A percentile compares a stretch with the other conserved stretches of the same genome.
These are phyloP conservation scores for Kwoniella shivajii DNA, from an alignment of 1,284 basidiomycete genomes.

Conservation along the genomic window DNA sequence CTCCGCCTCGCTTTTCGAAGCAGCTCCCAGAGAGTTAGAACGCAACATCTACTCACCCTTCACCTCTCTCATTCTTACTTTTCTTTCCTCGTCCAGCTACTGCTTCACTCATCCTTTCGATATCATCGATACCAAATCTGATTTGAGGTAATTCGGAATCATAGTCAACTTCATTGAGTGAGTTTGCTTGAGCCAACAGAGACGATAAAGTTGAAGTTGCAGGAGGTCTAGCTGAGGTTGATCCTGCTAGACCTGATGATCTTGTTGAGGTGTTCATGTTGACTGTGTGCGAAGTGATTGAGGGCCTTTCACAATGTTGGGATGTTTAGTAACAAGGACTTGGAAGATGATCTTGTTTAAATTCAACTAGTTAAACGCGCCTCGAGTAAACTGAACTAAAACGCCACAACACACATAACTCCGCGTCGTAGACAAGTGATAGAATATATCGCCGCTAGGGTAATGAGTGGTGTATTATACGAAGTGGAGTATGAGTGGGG, in stretches of 20 bases:
- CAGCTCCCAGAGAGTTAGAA: too few species aligned
- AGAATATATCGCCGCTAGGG: not conserved
- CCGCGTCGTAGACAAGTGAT: not conserved
- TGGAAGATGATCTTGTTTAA: too few species aligned
- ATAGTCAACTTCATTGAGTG: slow-evolving; percentile 38
- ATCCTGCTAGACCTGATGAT: slow-evolving; percentile 7
- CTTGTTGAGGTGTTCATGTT: slow-evolving; percentile 20
- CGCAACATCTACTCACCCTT: slow-evolving; percentile 46
- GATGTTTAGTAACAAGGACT: too few species aligned
- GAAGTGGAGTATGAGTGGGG: too few species aligned
- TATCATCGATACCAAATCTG: slow-evolving; percentile 50
- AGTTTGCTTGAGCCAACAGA: slow-evolving; percentile 46
- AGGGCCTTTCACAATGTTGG: too few species aligned
- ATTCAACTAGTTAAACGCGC: too few species aligned
- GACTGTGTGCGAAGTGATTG: too few species aligned
- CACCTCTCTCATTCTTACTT: slow-evolving; percentile 27
- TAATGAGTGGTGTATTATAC: not conserved
- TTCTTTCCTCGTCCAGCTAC: slow-evolving; percentile 42
- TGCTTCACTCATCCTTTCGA: slow-evolving; percentile 48
- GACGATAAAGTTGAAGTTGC: slow-evolving; percentile 36
- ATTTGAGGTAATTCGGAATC: slow-evolving; percentile 49
- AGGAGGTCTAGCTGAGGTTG: slow-evolving; percentile 19
- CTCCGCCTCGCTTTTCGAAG: too few species aligned
- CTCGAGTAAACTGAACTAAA: not conserved
- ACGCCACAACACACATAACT: not conserved